Evolutionary conservation across 1,139 yeast genomes (phyloP).

Genomic region (Fermentozyma sake): DNA sequence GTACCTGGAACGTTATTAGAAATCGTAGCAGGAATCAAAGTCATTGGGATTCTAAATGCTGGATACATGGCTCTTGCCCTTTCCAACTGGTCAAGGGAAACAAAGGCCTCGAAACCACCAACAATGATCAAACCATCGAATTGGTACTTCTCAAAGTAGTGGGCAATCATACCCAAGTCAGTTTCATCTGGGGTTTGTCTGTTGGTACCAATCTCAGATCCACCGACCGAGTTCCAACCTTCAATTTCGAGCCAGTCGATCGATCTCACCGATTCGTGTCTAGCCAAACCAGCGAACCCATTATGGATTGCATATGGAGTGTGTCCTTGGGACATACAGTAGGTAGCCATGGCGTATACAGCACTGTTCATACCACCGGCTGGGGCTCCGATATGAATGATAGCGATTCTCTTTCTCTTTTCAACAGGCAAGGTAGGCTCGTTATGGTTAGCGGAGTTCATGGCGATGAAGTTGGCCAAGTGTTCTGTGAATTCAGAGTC

Average conservation of each 20-base stretch:
- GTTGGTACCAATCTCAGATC: slow-evolving; percentile 94
- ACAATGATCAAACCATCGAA: slow-evolving; percentile 84
- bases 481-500: slow-evolving; percentile 86
- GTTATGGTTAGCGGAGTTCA: slow-evolving; percentile 64
- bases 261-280: slow-evolving; percentile 72
- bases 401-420: slow-evolving; percentile 66
- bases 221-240: slow-evolving; percentile 89
- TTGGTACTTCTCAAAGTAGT: slow-evolving; percentile 76
- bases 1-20: slow-evolving; percentile 98
- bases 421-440: slow-evolving; percentile 50
- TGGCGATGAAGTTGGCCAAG: slow-evolving; percentile 64
- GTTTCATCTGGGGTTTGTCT: slow-evolving; percentile 71
- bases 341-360: slow-evolving; percentile 84
- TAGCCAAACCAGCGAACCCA: slow-evolving; percentile 86
- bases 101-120: slow-evolving; percentile 95
- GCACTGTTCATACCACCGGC: slow-evolving; percentile 96
- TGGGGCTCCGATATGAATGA: slow-evolving; percentile 93
- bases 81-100: slow-evolving; percentile 75
- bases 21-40: slow-evolving; percentile 89
- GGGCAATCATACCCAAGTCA: slow-evolving; percentile 86
- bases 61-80: slow-evolving; percentile 73
- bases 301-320: slow-evolving; percentile 81
- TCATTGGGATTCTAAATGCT: slow-evolving; percentile 89
- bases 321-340: slow-evolving; percentile 89
- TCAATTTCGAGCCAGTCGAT: slow-evolving; percentile 83